A percentile compares a stretch with the other conserved stretches of the same genome.
phyloP scores from a whole-genome alignment of 2,329 filamentous ascomycete genomes.

The Trichoderma asperellum region DNA sequence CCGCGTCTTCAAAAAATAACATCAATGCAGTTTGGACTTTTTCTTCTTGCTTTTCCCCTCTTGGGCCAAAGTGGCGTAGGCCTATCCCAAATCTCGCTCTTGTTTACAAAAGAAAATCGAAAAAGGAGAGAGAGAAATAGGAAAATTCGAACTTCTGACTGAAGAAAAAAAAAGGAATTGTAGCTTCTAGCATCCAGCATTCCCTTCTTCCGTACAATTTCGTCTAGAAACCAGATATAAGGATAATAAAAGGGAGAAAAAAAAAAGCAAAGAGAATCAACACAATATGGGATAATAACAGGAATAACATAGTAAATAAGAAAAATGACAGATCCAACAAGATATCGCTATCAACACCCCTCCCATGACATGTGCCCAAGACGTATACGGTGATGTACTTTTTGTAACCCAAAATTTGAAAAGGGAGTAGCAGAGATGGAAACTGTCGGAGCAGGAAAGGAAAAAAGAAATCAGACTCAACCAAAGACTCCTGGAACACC shows the following conservation, averaged over 20 bases:
- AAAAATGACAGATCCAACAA: conserved; percentile 27
- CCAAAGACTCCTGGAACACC: conserved; percentile 34
- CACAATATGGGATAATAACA: conserved; percentile 6
- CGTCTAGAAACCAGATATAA: conserved; percentile 27
- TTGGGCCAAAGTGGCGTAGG: conserved; percentile 6
- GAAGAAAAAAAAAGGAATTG: background rate
- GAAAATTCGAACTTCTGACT: background rate
- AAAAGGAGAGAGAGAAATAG: background rate
- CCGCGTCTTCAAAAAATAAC: background rate
- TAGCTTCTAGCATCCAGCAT: conserved; percentile 25
- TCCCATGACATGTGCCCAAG: conserved; percentile 27
- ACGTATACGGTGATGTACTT: conserved; percentile 24
- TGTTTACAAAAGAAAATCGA: conserved; percentile 6
- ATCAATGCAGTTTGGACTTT: conserved; percentile 11
- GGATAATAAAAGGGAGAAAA: background rate
- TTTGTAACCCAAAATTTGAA: conserved; percentile 26
- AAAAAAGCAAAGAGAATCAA: background rate
- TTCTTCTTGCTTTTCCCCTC: conserved; percentile 15
- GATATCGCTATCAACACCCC: conserved; percentile 28
- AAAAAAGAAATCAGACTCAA: background rate
- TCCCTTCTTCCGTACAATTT: conserved; percentile 14
- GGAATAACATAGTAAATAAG: background rate
- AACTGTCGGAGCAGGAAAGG: conserved; percentile 5
- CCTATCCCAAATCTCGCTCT: conserved; percentile 9
- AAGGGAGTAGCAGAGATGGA: conserved; percentile 14